A percentile compares a stretch with the other conserved stretches of the same genome.
Conservation (phyloP, 2,329 filamentous ascomycete genomes). For the Pseudogymnoascus sp. region DNA sequence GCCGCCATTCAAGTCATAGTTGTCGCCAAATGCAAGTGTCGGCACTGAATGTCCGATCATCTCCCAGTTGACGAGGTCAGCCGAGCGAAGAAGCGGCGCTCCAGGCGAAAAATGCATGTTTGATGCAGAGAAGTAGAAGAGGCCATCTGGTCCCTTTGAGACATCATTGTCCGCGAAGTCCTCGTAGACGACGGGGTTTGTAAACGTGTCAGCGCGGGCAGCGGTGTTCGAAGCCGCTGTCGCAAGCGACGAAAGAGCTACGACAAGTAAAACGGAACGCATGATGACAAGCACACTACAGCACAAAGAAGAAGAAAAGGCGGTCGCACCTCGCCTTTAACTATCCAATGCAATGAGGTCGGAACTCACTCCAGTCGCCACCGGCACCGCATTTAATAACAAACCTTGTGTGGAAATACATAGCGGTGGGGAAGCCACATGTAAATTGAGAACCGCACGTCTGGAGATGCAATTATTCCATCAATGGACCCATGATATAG, state of each 20-base stretch:
- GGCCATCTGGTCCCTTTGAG: slow-evolving; percentile 37
- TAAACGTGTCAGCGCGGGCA: not conserved
- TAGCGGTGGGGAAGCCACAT: not conserved
- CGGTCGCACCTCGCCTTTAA: not conserved
- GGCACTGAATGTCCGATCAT: slow-evolving; percentile 37
- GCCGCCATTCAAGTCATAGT: slow-evolving; percentile 38
- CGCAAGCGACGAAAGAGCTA: not conserved
- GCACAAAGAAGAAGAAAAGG: not conserved
- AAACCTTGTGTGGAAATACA: not conserved
- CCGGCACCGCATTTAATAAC: not conserved
- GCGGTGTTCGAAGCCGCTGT: not conserved
- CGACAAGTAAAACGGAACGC: not conserved
- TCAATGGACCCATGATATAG: not conserved
- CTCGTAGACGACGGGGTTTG: slow-evolving; percentile 46
- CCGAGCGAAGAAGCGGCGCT: slow-evolving; percentile 45
- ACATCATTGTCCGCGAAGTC: slow-evolving; percentile 49
- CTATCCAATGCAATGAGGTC: not conserved
- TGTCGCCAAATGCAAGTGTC: slow-evolving; percentile 35
- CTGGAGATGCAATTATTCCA: not conserved
- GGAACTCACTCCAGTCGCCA: not conserved
- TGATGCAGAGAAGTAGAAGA: slow-evolving; percentile 45
- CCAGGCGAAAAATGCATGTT: slow-evolving; percentile 49
- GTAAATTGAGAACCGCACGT: not conserved
- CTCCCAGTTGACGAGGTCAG: slow-evolving; percentile 46
- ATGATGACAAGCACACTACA: not conserved